Base-by-base conservation (phyloP, 2,329 filamentous ascomycete species). In the Cercospora zeina region DNA sequence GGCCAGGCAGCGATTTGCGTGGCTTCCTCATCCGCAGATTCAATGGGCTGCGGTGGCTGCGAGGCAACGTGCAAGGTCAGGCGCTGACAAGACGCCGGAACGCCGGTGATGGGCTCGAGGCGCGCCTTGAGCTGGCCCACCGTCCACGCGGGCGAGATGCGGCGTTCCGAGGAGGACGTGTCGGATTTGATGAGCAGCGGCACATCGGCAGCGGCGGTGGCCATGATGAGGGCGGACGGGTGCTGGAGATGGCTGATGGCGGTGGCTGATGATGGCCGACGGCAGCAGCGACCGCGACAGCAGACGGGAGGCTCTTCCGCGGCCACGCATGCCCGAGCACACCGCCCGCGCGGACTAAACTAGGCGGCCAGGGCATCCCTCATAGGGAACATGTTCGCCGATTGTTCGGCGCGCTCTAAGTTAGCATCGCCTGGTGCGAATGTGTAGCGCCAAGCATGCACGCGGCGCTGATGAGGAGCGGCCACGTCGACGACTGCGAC, bases 91-190 rank as follows among this genome's bases (percentile, higher is more conserved):
- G 83, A 84, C 10, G 93, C 90, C 14, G 95, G 93, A 37, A 97
- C 87, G 65, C 95, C 95, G 1, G 93, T 97, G 77, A 97, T 88
- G 65, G 91, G 89, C 77, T 97, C 93, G 56, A 99, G 87, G 77
- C 95, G 96, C 58, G 83, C 79, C 79, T 93, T 96, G 71, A 97
- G 83, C 71, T 91, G 87, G 59, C 84, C 82, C 73, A 99, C 89
- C 65, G 88, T 89, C 95, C 95, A 99, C 69, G 93, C 89, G 13
- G 93, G 93, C 27, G 91, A 93, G 75, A 97, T 87, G 69, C 95
- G 90, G 65, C 93, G 89, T 79, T 99, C 95, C 56, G 91, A 93
- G 54, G 88, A 85, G 53, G 89, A 83, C 76, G 89, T 90, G 64
- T 91, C 87, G 56, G 90, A 93, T 64, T 84, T 84, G 72, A 95